phyloP scores from a whole-genome alignment of 768 basidiomycete species.

The Auriscalpium orientale region DNA sequence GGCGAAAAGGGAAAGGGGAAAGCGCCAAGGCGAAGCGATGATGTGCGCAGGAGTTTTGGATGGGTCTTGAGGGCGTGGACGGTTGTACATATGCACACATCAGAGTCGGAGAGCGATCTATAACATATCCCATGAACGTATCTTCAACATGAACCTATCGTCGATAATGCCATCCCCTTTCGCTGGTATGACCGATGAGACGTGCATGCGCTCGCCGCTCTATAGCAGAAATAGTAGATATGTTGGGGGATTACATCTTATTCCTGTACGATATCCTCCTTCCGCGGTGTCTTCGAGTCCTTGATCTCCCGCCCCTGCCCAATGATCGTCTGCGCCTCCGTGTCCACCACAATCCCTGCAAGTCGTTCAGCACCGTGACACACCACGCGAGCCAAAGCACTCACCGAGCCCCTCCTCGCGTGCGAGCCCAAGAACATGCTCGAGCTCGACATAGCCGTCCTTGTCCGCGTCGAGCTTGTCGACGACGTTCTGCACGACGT shows the following conservation, averaged over 20 bases:
- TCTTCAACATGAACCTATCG: too few species aligned
- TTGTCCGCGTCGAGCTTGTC: conserved; percentile 94
- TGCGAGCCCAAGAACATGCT: conserved; percentile 87
- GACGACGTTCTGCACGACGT: conserved; percentile 78
- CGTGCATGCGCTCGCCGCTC: too few species aligned
- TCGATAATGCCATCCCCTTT: too few species aligned
- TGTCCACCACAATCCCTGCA: conserved; percentile 75
- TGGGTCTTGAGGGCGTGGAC: neutral
- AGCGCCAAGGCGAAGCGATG: neutral
- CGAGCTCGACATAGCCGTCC: conserved; percentile 92
- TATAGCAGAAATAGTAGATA: neutral
- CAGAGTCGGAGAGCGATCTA: too few species aligned
- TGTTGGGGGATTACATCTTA: neutral
- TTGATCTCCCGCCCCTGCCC: conserved; percentile 80
- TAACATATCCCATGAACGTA: too few species aligned
- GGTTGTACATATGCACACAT: too few species aligned
- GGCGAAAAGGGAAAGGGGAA: neutral
- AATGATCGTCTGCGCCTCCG: conserved; percentile 74
- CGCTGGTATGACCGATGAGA: too few species aligned
- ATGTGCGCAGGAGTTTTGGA: neutral
- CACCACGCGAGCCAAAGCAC: conserved; percentile 14
- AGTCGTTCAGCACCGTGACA: conserved; percentile 1
- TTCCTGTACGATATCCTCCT: conserved; percentile 92
- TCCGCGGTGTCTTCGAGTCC: conserved; percentile 60
- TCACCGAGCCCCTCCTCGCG: conserved; percentile 79